These are phyloP conservation scores for Cynanchum wilfordii DNA, from an alignment of 257 asterid genomes.

Conservation along the genomic window DNA sequence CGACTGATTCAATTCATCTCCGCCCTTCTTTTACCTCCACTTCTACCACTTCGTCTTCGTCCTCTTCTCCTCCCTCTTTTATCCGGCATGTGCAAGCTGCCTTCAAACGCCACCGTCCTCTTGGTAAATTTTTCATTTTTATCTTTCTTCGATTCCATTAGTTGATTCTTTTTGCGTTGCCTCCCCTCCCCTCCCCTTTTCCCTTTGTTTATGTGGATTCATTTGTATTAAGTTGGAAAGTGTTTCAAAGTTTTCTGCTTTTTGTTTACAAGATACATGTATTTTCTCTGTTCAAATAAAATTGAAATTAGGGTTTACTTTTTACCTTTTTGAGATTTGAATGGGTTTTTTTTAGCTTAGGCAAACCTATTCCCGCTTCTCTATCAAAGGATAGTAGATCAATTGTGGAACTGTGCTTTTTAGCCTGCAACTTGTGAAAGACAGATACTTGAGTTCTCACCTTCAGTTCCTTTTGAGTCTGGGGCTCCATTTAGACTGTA, in stretches of 20 bases:
- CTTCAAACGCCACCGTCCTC: slow-evolving; percentile 75
- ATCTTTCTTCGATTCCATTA: not conserved
- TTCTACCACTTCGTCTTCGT: slow-evolving; percentile 50
- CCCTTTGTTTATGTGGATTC: not conserved
- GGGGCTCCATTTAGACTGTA: not conserved
- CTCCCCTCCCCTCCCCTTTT: not conserved
- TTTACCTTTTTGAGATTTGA: not conserved
- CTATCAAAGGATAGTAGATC: not conserved
- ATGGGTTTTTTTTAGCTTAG: not conserved
- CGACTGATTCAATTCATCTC: slow-evolving; percentile 46
- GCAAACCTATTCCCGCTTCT: not conserved
- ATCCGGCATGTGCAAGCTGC: slow-evolving; percentile 75
- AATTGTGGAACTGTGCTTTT: not conserved
- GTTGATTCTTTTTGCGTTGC: not conserved
- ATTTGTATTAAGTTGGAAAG: not conserved
- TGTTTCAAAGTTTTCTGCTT: not conserved
- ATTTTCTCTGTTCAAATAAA: not conserved
- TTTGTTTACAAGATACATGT: not conserved
- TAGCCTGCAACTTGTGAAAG: not conserved
- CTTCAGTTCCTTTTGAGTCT: not conserved
- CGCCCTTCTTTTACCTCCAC: slow-evolving; percentile 45
- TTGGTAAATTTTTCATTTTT: slow-evolving; percentile 33
- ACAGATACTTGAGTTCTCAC: not conserved
- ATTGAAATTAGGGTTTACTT: not conserved
- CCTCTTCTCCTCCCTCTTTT: slow-evolving; percentile 61